A percentile compares a stretch with the other conserved stretches of the same genome.
These are phyloP conservation scores for Puccinia novopanici DNA, from an alignment of 1,284 basidiomycete genomes.

Conservation along the genomic window DNA sequence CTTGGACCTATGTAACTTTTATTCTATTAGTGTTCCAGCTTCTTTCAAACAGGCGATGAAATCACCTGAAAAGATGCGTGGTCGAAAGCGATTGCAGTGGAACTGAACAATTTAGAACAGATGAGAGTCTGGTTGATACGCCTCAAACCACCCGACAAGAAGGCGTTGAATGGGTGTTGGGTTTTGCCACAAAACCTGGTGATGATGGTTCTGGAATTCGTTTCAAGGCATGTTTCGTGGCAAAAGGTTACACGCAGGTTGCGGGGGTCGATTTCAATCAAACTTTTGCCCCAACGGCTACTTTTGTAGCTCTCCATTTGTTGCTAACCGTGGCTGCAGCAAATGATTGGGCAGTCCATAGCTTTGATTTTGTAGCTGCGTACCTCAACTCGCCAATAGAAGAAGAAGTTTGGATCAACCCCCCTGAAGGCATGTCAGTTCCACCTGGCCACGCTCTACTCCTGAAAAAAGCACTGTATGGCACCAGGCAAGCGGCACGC, in stretches of 20 bases:
- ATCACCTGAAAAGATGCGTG: neutral
- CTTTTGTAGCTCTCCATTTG: neutral
- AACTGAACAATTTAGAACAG: too few relatives aligned
- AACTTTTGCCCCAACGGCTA: slow-evolving; percentile 22
- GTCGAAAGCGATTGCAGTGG: neutral
- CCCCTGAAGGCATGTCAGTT: neutral
- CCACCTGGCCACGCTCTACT: too few relatives aligned
- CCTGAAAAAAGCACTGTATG: slow-evolving; percentile 26
- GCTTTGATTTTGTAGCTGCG: slow-evolving; percentile 2
- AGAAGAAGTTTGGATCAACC: slow-evolving; percentile 20
- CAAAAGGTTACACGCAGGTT: too few relatives aligned
- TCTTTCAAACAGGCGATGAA: too few relatives aligned
- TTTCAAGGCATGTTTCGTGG: too few relatives aligned
- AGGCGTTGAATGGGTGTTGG: too few relatives aligned
- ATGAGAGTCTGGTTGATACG: neutral
- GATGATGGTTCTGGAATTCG: too few relatives aligned
- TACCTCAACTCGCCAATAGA: neutral
- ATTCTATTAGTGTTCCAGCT: too few relatives aligned
- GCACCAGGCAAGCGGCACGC: neutral
- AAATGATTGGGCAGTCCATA: neutral
- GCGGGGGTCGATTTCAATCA: too few relatives aligned
- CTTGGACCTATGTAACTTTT: too few relatives aligned
- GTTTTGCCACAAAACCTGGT: too few relatives aligned
- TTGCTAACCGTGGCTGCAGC: neutral
- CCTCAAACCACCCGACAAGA: too few relatives aligned